Evolutionary conservation across 768 basidiomycete species (phyloP).

Genomic region (Pleurotus djamor): DNA sequence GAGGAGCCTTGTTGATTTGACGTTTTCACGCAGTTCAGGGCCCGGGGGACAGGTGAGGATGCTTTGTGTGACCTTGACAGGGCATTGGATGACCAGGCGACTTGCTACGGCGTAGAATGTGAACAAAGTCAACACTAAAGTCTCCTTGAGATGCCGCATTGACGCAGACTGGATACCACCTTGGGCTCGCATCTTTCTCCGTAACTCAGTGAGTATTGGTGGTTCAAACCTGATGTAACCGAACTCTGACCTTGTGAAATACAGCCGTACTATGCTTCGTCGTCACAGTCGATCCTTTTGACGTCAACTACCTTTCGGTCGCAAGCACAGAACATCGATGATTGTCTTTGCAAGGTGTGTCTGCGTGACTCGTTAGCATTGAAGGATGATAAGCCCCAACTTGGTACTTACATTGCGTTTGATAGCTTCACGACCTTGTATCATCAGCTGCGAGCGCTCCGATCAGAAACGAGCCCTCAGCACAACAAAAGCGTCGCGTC

Average conservation of each 20-base stretch:
- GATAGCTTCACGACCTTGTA: constrained; percentile 54
- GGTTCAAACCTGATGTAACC: not conserved
- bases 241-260: not conserved
- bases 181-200: constrained; percentile 56
- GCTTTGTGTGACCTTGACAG: not conserved
- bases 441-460: constrained; percentile 40
- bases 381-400: no score
- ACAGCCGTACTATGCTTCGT: constrained; percentile 67
- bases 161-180: constrained; percentile 64
- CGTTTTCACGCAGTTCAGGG: constrained; percentile 78
- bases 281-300: constrained; percentile 64
- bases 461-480: constrained; percentile 53
- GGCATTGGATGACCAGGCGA: no score
- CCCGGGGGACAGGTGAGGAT: constrained; percentile 76
- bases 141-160: constrained; percentile 57
- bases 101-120: constrained; percentile 54
- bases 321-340: constrained; percentile 73
- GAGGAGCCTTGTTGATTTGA: constrained; percentile 52
- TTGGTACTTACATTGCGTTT: no score
- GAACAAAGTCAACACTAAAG: constrained; percentile 89
- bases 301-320: constrained; percentile 74
- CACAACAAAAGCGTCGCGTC: constrained; percentile 55
- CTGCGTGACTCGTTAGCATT: no score
- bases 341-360: constrained; percentile 64
- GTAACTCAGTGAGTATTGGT: constrained; percentile 40